Percentiles rank a stretch among this genome's conserved stretches.
Evolutionary conservation across 495 filamentous ascomycete species (phyloP).

Genomic region (Cercophora samala): DNA sequence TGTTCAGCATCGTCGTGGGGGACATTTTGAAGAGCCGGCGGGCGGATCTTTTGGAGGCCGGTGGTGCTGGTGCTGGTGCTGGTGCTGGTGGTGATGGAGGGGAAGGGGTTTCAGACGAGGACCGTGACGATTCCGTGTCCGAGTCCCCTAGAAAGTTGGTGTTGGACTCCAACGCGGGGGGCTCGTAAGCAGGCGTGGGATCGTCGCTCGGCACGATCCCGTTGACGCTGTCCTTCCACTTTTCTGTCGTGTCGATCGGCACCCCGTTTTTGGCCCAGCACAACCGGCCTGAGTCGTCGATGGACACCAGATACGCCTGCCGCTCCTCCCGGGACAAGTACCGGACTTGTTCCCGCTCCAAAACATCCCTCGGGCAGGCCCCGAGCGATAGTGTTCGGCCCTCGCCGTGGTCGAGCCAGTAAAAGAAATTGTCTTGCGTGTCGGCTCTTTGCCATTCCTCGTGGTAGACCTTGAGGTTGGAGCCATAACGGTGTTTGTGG

Average conservation of each 20-base stretch:
- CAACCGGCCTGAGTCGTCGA: conserved; percentile 64
- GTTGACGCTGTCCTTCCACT: conserved; percentile 72
- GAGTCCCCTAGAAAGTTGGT: conserved; percentile 24
- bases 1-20: conserved; percentile 65
- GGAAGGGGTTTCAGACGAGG: conserved; percentile 4
- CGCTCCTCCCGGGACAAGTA: conserved; percentile 73
- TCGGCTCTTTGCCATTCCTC: conserved; percentile 72
- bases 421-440: conserved; percentile 86
- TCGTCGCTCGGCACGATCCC: conserved; percentile 71
- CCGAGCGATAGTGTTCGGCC: conserved; percentile 57
- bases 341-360: conserved; percentile 68
- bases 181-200: conserved; percentile 48
- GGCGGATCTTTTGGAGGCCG: conserved; percentile 48
- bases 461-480: conserved; percentile 81
- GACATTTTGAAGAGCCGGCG: conserved; percentile 60
- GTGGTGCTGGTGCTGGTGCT: conserved; percentile 16
- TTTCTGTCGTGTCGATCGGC: conserved; percentile 66
- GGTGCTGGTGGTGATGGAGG: conserved; percentile 11
- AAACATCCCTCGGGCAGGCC: conserved; percentile 58
- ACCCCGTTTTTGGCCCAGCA: conserved; percentile 78
- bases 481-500: conserved; percentile 81
- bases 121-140: conserved; percentile 20
- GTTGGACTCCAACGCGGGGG: conserved; percentile 15
- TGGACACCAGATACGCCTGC: conserved; percentile 65
- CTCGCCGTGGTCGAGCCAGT: conserved; percentile 87